Conservation (phyloP, 495 filamentous ascomycete species). For the Neurospora discreta region DNA sequence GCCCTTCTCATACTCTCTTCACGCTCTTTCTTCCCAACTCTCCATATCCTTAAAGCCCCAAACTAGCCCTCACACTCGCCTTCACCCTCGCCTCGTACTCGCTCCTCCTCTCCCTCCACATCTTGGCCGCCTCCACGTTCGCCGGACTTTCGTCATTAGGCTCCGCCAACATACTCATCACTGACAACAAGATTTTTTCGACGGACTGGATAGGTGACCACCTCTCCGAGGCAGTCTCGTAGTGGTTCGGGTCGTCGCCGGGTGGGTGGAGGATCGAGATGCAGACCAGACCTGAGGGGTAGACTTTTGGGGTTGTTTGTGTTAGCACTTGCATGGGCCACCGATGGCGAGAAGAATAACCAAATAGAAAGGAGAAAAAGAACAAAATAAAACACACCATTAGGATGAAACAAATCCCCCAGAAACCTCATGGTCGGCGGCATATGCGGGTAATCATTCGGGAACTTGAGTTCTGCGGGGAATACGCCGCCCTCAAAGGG, state of each 20-base stretch:
- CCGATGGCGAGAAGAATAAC: not conserved
- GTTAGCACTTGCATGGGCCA: not conserved
- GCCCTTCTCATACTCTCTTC: not conserved
- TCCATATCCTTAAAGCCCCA: slow-evolving; percentile 33
- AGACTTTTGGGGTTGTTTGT: slow-evolving; percentile 49
- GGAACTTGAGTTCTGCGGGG: slow-evolving; percentile 87
- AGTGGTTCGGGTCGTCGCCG: slow-evolving; percentile 98
- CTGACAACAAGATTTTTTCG: slow-evolving; percentile 93
- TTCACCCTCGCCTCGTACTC: slow-evolving; percentile 84
- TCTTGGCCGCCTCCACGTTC: slow-evolving; percentile 95
- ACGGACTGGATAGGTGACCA: slow-evolving; percentile 96
- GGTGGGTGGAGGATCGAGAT: slow-evolving; percentile 97
- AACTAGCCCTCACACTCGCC: slow-evolving; percentile 53
- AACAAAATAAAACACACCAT: slow-evolving; percentile 48
- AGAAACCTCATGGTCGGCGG: slow-evolving; percentile 93
- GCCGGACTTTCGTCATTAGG: slow-evolving; percentile 98
- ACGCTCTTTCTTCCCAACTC: not conserved
- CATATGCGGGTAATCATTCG: slow-evolving; percentile 86
- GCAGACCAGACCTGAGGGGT: slow-evolving; percentile 82
- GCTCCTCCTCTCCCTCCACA: slow-evolving; percentile 81
- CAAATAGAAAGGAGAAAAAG: not conserved
- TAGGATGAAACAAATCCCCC: slow-evolving; percentile 91
- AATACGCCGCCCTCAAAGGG: slow-evolving; percentile 94
- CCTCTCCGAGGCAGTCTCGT: slow-evolving; percentile 89
- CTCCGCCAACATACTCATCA: slow-evolving; percentile 99